phyloP scores from a whole-genome alignment of 164 flowering plant species.

The Dillenia turbinata region DNA sequence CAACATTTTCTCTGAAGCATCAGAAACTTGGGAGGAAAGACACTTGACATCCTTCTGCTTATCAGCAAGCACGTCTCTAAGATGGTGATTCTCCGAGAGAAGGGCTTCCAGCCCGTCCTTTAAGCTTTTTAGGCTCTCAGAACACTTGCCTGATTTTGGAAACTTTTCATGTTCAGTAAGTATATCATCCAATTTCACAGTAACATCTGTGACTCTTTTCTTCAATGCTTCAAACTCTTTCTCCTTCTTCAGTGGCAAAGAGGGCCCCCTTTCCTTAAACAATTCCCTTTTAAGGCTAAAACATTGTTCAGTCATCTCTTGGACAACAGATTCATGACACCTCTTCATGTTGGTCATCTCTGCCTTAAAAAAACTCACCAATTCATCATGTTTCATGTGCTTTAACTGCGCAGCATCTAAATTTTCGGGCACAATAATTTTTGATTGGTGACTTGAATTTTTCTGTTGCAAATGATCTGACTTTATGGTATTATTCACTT shows the following conservation, averaged over 20 bases:
- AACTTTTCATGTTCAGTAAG: conserved; percentile 46
- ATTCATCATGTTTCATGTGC: conserved; percentile 48
- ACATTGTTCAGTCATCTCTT: conserved; percentile 50
- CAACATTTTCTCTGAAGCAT: conserved; percentile 36
- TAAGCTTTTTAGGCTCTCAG: conserved; percentile 27
- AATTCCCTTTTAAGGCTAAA: conserved; percentile 53
- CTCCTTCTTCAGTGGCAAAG: conserved; percentile 43
- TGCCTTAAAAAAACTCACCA: conserved; percentile 42
- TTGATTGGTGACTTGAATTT: conserved; percentile 28
- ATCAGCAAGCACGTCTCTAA: conserved; percentile 40
- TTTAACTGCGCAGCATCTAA: conserved; percentile 39
- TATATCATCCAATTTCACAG: conserved; percentile 50
- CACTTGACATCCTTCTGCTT: conserved; percentile 40
- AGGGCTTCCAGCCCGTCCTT: conserved; percentile 43
- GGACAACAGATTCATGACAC: conserved; percentile 58
- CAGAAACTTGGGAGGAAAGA: conserved; percentile 44
- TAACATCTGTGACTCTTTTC: conserved; percentile 63
- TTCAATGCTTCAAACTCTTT: conserved; percentile 58
- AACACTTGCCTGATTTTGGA: conserved; percentile 20
- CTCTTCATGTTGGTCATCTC: conserved; percentile 70
- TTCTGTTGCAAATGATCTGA: conserved; percentile 42
- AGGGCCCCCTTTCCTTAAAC: conserved; percentile 50
- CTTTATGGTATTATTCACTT: conserved; percentile 21
- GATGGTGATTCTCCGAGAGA: conserved; percentile 46
- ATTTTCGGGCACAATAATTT: conserved; percentile 26